phyloP scores from a whole-genome alignment of 1,284 basidiomycete species.

The Boletus semigastroideus region DNA sequence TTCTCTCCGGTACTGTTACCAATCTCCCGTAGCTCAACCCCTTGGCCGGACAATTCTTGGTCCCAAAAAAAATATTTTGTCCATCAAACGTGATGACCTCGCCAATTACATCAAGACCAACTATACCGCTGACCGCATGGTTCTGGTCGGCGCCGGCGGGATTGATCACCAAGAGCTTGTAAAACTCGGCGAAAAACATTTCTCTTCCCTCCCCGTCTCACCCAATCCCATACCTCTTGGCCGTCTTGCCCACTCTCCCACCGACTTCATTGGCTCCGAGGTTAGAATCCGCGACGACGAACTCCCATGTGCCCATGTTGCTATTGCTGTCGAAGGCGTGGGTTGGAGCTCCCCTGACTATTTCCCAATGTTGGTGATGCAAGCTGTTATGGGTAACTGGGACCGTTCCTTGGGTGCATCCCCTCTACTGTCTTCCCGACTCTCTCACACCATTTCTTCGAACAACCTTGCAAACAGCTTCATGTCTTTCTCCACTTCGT shows the following conservation, averaged over 20 bases:
- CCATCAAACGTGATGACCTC: conserved; percentile 92
- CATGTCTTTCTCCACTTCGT: conserved; percentile 99
- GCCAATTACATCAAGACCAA: conserved; percentile 94
- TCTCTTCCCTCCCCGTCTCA: conserved; percentile 87
- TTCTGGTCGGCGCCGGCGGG: conserved; percentile 95
- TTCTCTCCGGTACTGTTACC: conserved; percentile 8
- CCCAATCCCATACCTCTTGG: conserved; percentile 88
- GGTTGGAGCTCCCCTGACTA: conserved; percentile 98
- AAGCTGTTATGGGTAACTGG: conserved; percentile 99
- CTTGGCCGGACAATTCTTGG: conserved; percentile 98
- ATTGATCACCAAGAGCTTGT: conserved; percentile 93
- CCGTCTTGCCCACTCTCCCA: conserved; percentile 70
- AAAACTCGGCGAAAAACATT: conserved; percentile 93
- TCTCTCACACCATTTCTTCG: conserved; percentile 88
- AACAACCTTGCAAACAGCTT: conserved; percentile 99
- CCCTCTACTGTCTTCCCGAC: conserved; percentile 85
- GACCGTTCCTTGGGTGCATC: conserved; percentile 94
- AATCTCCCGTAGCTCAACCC: conserved; percentile 68
- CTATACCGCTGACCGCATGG: conserved; percentile 99
- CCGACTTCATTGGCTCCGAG: conserved; percentile 91
- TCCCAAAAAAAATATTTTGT: conserved; percentile 94
- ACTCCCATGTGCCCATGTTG: conserved; percentile 86
- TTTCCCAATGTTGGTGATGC: conserved; percentile 99
- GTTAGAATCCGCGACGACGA: conserved; percentile 96
- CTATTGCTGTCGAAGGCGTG: conserved; percentile 97